Evolutionary conservation across 805 yeast genomes (phyloP).

Genomic region (Lipomyces sp.): DNA sequence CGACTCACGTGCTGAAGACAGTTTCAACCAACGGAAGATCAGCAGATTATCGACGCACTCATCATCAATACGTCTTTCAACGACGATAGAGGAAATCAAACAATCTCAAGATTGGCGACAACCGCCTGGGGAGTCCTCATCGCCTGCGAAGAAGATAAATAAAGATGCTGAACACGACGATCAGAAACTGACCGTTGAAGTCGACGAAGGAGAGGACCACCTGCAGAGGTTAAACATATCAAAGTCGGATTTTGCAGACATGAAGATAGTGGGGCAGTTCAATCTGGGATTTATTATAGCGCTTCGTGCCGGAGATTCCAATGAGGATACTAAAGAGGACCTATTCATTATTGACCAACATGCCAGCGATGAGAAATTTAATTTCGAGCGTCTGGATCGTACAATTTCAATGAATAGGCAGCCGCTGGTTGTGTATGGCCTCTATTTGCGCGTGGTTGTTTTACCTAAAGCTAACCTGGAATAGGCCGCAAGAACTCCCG

Average conservation of each 20-base stretch:
- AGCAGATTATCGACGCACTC: too few species aligned
- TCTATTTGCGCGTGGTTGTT: too few species aligned
- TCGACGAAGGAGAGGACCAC: conserved; percentile 55
- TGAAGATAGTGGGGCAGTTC: conserved; percentile 89
- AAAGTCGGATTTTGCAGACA: conserved; percentile 67
- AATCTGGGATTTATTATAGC: conserved; percentile 92
- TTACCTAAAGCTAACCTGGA: too few species aligned
- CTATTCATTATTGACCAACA: conserved; percentile 93
- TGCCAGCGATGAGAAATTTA: conserved; percentile 93
- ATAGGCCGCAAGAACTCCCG: conserved; percentile 50
- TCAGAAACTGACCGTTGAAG: conserved; percentile 20
- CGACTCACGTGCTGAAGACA: background rate
- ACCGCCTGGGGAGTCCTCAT: too few species aligned
- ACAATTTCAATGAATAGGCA: conserved; percentile 63
- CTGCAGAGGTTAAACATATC: conserved; percentile 57
- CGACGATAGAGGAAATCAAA: too few species aligned
- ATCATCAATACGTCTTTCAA: too few species aligned
- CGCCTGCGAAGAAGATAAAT: too few species aligned
- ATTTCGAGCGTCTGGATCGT: conserved; percentile 68
- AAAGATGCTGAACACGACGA: too few species aligned
- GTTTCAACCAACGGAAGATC: too few species aligned
- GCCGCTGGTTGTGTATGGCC: conserved; percentile 52
- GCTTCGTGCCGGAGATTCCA: conserved; percentile 39
- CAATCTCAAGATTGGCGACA: too few species aligned
- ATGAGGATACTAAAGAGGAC: conserved; percentile 42